Evolutionary conservation across 768 basidiomycete species (phyloP), one percentile per base, ranked within the genome.

Genomic region (Kwoniella sp.): DNA sequence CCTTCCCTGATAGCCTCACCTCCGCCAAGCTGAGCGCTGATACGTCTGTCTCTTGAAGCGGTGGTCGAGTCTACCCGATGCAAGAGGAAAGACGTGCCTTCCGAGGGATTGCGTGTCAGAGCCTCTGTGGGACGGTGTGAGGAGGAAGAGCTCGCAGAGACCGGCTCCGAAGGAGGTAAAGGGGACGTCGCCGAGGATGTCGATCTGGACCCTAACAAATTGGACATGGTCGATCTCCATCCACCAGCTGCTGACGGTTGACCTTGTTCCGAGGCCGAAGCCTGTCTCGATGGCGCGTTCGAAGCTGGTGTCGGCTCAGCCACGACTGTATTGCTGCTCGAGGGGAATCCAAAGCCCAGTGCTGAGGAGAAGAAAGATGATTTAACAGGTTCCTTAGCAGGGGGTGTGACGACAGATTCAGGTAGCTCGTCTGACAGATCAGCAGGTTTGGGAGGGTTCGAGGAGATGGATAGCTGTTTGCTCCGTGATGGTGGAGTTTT

Each of bases 21-120:
- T 17, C 75, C 79, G 8, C 79, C 79, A 25, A 67, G 25, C 50
- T 80, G 68, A 22, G 69, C 45, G 31, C 72, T 74, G 22, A 70
- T 70, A 4, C 79, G 58, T 9, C 76, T 59, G 50, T 76, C 76
- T 17, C 74, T 65, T 1, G 67, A 67, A 4, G 74, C 74, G 7
- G 70, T 58, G 17, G 71, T 53, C 25, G 72, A 75, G 28, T 65
- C 65, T 12, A 74, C 54, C 3, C 67, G 67, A 60, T 74, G 55
- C 4, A 74, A 47, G 12, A 74, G 41, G 52, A 74, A 70, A 17
- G 68, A 72, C 1, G 70, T 58, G 9, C 50, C 58, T 8, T 65
- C 63, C 2, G 63, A 60, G 20, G 70, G 60, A 22, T 61, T 37
- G 22, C 60, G 47, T 8, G 51, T 51, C 13, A 61, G 12, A 7